Percentiles rank a stretch among this genome's conserved stretches.
These are phyloP conservation scores for Rhizophora apiculata DNA, from an alignment of 345 rosid species.

Conservation along the genomic window DNA sequence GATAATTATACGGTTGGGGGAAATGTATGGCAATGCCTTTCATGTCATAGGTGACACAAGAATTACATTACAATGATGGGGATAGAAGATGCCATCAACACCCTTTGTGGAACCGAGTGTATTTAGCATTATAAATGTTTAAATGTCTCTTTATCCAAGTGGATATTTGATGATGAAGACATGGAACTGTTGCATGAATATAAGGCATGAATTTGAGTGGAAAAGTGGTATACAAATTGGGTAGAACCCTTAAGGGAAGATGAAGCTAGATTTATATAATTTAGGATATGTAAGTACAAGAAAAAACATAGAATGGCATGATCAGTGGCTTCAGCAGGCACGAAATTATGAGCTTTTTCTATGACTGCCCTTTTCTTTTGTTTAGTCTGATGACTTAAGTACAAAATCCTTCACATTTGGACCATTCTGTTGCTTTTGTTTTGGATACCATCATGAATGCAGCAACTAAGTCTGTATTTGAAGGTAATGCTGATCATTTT, in stretches of 20 bases:
- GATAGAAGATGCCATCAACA: too few species aligned
- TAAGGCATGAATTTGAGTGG: background rate
- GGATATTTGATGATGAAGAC: too few species aligned
- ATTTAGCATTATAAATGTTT: too few species aligned
- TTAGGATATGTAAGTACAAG: background rate
- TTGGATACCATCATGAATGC: conserved; percentile 1
- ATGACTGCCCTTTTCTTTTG: background rate
- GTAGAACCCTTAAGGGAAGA: background rate
- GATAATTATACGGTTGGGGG: too few species aligned
- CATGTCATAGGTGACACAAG: too few species aligned
- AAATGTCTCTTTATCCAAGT: too few species aligned
- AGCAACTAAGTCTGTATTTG: conserved; percentile 15
- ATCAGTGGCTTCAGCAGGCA: background rate
- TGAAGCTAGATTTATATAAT: background rate
- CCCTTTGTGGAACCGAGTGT: too few species aligned
- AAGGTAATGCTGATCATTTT: conserved; percentile 57
- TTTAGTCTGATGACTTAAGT: background rate
- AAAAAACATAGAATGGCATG: background rate
- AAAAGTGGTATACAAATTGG: background rate
- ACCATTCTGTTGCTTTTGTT: background rate
- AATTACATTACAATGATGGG: too few species aligned
- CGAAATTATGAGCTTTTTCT: background rate
- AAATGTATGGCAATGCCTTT: too few species aligned
- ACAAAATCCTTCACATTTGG: background rate
- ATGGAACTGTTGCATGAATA: too few species aligned